phyloP scores from a whole-genome alignment of 177 flowering plant species.

The Vitis hybrid region DNA sequence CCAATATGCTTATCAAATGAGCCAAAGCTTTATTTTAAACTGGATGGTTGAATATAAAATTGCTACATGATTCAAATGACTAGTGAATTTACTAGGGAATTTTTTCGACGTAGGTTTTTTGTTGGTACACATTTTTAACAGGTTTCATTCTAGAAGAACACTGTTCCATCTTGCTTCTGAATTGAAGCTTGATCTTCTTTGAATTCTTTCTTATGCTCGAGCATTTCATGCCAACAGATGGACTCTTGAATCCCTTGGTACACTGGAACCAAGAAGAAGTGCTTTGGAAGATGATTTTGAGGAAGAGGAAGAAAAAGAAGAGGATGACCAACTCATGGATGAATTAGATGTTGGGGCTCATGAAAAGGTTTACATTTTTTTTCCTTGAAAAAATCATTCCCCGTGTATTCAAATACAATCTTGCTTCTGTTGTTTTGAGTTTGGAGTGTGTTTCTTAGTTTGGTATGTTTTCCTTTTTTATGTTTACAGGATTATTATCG shows the following conservation, averaged over 20 bases:
- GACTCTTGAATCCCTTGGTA: slow-evolving; percentile 75
- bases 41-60: background rate
- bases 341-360: slow-evolving; percentile 46
- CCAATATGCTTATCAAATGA: background rate
- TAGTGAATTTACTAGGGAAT: background rate
- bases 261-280: slow-evolving; percentile 85
- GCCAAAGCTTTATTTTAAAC: background rate
- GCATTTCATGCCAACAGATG: slow-evolving; percentile 38
- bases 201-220: too few relatives aligned
- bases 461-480: too few relatives aligned
- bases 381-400: background rate
- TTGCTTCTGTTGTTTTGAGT: background rate
- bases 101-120: background rate
- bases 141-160: too few relatives aligned
- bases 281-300: slow-evolving; percentile 98
- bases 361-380: slow-evolving; percentile 55
- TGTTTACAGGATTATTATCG: slow-evolving; percentile 67
- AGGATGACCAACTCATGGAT: slow-evolving; percentile 62
- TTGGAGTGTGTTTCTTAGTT: background rate
- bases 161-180: too few relatives aligned
- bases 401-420: background rate
- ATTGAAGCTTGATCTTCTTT: too few relatives aligned
- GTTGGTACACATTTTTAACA: background rate
- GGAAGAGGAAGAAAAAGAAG: slow-evolving; percentile 96
- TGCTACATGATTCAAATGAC: background rate